Base-by-base conservation (phyloP, 371 early-diverging fungal genomes). In the Mucor circinelloides region DNA sequence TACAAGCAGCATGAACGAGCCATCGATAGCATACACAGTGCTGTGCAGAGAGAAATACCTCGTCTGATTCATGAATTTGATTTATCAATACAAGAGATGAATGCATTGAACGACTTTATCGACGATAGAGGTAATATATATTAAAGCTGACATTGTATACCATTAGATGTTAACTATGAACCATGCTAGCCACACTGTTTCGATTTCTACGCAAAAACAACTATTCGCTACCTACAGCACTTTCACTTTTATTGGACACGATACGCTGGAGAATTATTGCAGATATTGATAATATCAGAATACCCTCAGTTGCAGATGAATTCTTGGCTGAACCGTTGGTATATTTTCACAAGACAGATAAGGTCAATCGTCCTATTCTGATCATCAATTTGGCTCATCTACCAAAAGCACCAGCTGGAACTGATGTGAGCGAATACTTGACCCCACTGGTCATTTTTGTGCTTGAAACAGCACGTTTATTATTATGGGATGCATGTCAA, bases 161-260 rank as follows among this genome's bases (percentile, higher is more conserved):
- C n/a, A n/a, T n/a, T n/a, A n/a, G n/a, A n/a, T n/a, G n/a, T n/a
- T n/a, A n/a, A n/a, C n/a, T n/a, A n/a, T n/a, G n/a, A n/a, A n/a
- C n/a, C n/a, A n/a, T n/a, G n/a, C n/a, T 68, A 83, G 83, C 74
- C 0, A 80, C 74, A 6, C 42, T 83, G 19, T 83, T 83, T 68
- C 81, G 83, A 9, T 81, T 69, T 61, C 58, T 83, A 15, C 69
- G 72, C 6, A 77, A 76, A 54, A 75, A 77, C 31, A 70, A 73
- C 8, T 81, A 63, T 38, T 76, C 76, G 4, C 38, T 81, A 52
- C 77, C 79, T 5, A 71, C 72, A 6, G 69, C 79, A 7, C 61
- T 81, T 0, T 79, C 81, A 12, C 58, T 75, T 6, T 60, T 81
- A 44, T 27, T 83, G 19, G 81, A 77, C 32, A 81, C 76, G 8